Evolutionary conservation across 257 asterid genomes (phyloP).

Genomic region (Schizonepeta tenuifolia): DNA sequence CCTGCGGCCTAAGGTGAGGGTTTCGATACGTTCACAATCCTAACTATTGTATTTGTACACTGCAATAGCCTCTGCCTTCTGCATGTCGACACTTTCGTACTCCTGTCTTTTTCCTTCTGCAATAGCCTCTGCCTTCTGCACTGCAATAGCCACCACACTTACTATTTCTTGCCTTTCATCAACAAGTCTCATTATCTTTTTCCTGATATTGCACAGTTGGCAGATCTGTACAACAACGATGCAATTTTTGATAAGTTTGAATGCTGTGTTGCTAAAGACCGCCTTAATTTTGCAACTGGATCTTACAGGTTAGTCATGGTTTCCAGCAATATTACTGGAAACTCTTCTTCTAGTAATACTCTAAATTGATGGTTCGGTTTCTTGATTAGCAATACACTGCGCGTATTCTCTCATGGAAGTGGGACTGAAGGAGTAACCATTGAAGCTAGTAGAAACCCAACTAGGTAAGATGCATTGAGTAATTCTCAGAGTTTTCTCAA

Average conservation of each 20-base stretch:
- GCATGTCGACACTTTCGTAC: background rate
- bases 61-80: background rate
- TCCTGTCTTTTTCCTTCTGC: too few relatives aligned
- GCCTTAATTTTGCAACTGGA: constrained; percentile 73
- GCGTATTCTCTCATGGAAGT: constrained; percentile 51
- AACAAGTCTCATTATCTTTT: constrained; percentile 18
- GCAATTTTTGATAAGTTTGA: constrained; percentile 79
- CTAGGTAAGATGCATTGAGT: constrained; percentile 42
- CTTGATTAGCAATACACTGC: constrained; percentile 53
- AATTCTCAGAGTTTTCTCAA: background rate
- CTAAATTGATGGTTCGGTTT: constrained; percentile 12
- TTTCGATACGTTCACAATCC: constrained; percentile 12
- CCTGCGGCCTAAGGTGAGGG: constrained; percentile 72
- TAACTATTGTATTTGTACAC: background rate
- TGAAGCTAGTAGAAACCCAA: constrained; percentile 55
- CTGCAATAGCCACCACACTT: background rate
- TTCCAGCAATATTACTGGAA: background rate
- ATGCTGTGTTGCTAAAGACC: constrained; percentile 72
- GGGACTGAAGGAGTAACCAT: constrained; percentile 60
- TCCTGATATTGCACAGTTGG: constrained; percentile 49
- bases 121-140: background rate
- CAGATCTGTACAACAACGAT: constrained; percentile 70
- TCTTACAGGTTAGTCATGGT: constrained; percentile 61
- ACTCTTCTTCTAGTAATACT: background rate
- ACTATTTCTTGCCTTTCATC: background rate